These are phyloP conservation scores for Cunninghamia lanceolata DNA, from an alignment of 75 land plant species.

Conservation along the genomic window DNA sequence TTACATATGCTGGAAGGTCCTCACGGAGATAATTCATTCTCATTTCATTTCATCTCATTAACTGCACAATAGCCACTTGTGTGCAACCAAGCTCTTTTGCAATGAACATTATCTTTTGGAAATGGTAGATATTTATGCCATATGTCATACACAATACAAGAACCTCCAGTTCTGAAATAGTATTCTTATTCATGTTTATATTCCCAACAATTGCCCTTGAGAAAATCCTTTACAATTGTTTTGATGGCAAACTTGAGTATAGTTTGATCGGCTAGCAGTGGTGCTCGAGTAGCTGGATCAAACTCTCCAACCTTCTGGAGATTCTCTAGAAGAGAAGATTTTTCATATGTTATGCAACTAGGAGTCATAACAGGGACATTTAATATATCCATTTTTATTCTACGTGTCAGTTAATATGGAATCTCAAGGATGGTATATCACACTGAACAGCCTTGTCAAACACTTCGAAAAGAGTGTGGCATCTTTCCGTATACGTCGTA, in stretches of 20 bases:
- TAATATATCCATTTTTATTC: constrained; percentile 41
- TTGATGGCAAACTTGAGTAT: constrained; percentile 35
- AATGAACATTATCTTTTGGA: neutral
- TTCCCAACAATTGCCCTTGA: constrained; percentile 37
- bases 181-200: constrained; percentile 17
- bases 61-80: neutral
- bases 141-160: neutral
- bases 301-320: constrained; percentile 50
- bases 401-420: constrained; percentile 39
- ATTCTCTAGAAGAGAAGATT: constrained; percentile 40
- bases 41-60: neutral
- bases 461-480: constrained; percentile 21
- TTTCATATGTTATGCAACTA: constrained; percentile 43
- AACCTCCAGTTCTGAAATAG: neutral
- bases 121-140: neutral
- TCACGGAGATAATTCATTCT: neutral
- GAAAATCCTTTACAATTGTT: constrained; percentile 32
- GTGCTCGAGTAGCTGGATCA: constrained; percentile 35
- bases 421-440: constrained; percentile 43
- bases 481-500: constrained; percentile 15
- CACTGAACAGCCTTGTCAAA: constrained; percentile 36
- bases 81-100: neutral
- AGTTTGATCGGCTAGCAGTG: constrained; percentile 24
- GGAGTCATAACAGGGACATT: constrained; percentile 50
- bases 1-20: neutral